Conservation (phyloP, 1,284 basidiomycete genomes). For the Schizophyllum commune region DNA sequence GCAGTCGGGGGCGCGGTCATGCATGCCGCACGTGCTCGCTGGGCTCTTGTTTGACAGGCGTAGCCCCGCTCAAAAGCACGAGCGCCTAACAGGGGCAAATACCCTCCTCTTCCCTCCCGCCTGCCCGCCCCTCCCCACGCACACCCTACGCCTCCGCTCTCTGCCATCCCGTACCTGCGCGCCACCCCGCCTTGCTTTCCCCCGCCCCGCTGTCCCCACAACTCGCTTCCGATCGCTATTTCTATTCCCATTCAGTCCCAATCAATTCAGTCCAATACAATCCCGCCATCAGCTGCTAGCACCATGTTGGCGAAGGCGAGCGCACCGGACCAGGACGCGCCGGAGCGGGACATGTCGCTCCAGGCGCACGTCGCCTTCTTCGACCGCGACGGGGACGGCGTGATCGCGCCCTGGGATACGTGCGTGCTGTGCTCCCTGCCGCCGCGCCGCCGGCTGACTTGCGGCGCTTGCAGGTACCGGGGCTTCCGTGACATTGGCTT, state of each 20-base stretch:
- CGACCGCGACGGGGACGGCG: slow-evolving; percentile 38
- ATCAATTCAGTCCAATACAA: not conserved
- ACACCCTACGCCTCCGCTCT: not conserved
- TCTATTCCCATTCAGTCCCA: not conserved
- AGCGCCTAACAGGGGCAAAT: not conserved
- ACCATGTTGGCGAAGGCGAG: not conserved
- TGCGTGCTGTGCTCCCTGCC: slow-evolving; percentile 15
- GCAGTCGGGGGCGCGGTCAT: not conserved
- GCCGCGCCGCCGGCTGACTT: not conserved
- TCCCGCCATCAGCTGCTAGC: not conserved
- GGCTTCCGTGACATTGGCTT: slow-evolving; percentile 31
- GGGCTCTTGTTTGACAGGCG: not conserved
- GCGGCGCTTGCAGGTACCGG: slow-evolving; percentile 17
- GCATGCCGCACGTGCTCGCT: not conserved
- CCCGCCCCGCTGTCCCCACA: not conserved
- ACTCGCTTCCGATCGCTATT: not conserved
- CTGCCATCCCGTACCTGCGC: not conserved
- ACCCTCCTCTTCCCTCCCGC: not conserved
- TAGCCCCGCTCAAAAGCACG: not conserved
- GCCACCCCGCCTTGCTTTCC: not conserved
- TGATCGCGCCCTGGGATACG: slow-evolving; percentile 47
- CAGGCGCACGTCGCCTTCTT: slow-evolving; percentile 42
- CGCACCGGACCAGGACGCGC: not conserved
- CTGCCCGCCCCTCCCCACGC: not conserved
- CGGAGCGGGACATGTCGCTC: slow-evolving; percentile 15